Conservation (phyloP, 306 rosid species). For the Quercus gilva region DNA sequence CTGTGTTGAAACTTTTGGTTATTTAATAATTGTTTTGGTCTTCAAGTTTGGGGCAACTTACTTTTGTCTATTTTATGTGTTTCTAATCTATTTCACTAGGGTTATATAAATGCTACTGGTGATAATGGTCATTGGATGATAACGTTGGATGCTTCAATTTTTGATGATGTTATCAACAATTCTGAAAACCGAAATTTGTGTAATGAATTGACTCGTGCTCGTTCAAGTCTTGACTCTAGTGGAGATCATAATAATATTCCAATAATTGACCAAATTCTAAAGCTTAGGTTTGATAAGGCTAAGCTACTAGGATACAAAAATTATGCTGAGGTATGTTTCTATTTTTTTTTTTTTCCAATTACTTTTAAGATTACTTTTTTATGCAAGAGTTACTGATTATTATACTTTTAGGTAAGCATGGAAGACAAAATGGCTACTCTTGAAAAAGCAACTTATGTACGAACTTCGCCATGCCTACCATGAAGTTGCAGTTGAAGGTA, state of each 20-base stretch:
- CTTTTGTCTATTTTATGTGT: conserved; percentile 12
- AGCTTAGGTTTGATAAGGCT: conserved; percentile 92
- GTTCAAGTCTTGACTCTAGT: conserved; percentile 65
- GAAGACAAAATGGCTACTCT: conserved; percentile 97
- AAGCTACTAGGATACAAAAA: conserved; percentile 81
- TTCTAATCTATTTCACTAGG: conserved; percentile 45
- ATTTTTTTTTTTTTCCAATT: not conserved
- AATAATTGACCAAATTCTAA: conserved; percentile 77
- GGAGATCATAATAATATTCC: conserved; percentile 82
- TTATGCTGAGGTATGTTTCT: conserved; percentile 82
- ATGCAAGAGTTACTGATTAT: conserved; percentile 20
- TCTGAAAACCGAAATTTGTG: conserved; percentile 75
- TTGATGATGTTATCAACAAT: conserved; percentile 76
- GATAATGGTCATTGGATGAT: conserved; percentile 92
- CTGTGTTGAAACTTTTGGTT: conserved; percentile 20
- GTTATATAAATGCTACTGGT: conserved; percentile 76
- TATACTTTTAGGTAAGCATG: conserved; percentile 81
- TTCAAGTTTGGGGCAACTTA: conserved; percentile 1
- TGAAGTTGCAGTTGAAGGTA: conserved; percentile 88
- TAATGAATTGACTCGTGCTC: conserved; percentile 76
- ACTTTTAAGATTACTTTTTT: conserved; percentile 7
- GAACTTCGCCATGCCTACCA: conserved; percentile 87
- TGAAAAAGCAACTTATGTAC: conserved; percentile 85
- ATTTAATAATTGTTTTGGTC: not conserved
- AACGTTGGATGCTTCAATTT: conserved; percentile 85